A percentile compares a stretch with the other conserved stretches of the same genome.
Conservation (phyloP, 768 basidiomycete species). For the Pleurotus pulmonarius region DNA sequence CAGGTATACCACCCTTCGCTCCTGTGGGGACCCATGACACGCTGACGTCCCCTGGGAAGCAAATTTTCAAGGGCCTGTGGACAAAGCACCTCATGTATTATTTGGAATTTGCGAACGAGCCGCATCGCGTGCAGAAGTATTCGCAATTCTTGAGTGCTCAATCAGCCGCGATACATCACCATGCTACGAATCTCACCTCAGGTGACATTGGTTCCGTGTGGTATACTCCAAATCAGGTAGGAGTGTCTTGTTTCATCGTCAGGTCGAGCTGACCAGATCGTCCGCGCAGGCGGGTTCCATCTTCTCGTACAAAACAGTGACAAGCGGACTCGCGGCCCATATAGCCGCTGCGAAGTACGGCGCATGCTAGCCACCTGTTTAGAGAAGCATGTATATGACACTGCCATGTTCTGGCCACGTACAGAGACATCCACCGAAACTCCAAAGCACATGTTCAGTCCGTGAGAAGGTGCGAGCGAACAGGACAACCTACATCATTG, state of each 20-base stretch:
- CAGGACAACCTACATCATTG: neutral
- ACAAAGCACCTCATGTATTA: conserved; percentile 51
- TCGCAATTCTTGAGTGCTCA: conserved; percentile 35
- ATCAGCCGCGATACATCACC: conserved; percentile 37
- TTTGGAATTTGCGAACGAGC: conserved; percentile 40
- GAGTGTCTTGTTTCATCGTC: neutral
- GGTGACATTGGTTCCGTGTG: conserved; percentile 44
- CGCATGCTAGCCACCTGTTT: conserved; percentile 20
- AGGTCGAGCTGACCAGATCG: neutral
- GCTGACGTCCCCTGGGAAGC: conserved; percentile 18
- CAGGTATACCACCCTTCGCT: conserved; percentile 26
- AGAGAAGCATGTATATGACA: too few species aligned
- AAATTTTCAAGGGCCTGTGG: conserved; percentile 52
- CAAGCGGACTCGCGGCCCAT: conserved; percentile 39
- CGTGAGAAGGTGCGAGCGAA: neutral
- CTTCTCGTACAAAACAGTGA: conserved; percentile 39
- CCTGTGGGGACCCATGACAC: neutral
- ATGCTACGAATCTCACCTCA: conserved; percentile 30
- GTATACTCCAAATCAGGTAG: conserved; percentile 38
- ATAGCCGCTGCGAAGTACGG: conserved; percentile 42
- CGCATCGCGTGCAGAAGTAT: conserved; percentile 40
- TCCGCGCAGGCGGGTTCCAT: conserved; percentile 32
- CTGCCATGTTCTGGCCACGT: too few species aligned
- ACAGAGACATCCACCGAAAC: too few species aligned
- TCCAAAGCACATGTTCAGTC: neutral